These are phyloP conservation scores for Backusella morwellensis DNA, from an alignment of 192 early-diverging fungal species.

Conservation along the genomic window DNA sequence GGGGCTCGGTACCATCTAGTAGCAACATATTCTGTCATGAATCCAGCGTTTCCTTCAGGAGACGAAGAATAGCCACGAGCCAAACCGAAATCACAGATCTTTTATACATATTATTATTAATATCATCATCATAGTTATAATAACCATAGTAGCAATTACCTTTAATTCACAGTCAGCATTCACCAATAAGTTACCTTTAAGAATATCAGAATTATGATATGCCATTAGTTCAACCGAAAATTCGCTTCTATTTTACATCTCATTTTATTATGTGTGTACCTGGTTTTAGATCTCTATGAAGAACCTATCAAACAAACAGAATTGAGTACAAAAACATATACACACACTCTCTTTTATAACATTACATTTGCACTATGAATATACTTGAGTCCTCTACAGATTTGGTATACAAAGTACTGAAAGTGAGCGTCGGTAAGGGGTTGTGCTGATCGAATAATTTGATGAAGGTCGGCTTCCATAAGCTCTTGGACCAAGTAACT, in stretches of 20 bases:
- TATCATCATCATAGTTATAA: neutral
- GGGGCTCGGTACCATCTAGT: slow-evolving; percentile 99
- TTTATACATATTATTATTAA: neutral
- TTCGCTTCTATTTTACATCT: neutral
- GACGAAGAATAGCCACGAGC: slow-evolving; percentile 89
- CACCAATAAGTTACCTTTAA: slow-evolving; percentile 85
- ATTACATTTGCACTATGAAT: slow-evolving; percentile 98
- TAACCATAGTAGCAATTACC: slow-evolving; percentile 40
- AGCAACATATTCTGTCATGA: slow-evolving; percentile 99
- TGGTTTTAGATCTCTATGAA: slow-evolving; percentile 97
- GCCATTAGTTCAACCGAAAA: neutral
- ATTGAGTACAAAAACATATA: neutral
- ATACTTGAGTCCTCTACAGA: slow-evolving; percentile 96
- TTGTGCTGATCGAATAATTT: slow-evolving; percentile 93
- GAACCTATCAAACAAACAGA: slow-evolving; percentile 40
- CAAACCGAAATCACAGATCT: slow-evolving; percentile 99
- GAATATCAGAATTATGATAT: neutral
- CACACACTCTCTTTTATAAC: slow-evolving; percentile 14
- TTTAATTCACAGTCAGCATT: slow-evolving; percentile 98
- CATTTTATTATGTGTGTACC: slow-evolving; percentile 32
- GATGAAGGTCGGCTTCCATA: slow-evolving; percentile 99
- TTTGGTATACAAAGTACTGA: slow-evolving; percentile 99
- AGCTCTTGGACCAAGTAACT: slow-evolving; percentile 94
- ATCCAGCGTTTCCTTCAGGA: slow-evolving; percentile 79
- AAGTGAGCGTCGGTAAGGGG: slow-evolving; percentile 94